Base-by-base conservation (phyloP, 805 yeast genomes). In the Candida dendrica region DNA sequence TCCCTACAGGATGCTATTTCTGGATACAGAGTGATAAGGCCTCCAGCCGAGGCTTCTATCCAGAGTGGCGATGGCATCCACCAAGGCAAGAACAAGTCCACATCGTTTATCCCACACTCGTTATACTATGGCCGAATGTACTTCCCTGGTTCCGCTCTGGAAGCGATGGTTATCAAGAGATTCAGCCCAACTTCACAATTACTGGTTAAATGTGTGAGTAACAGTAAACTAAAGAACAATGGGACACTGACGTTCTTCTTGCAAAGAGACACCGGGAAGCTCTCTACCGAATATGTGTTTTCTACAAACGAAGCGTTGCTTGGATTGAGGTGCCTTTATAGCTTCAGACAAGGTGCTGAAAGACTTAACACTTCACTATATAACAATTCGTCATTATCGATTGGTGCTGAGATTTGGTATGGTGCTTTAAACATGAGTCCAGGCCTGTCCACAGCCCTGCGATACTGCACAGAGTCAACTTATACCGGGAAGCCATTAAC, bases 391-490 rank as follows among this genome's bases (percentile, higher is more conserved):
- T 78, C 78, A 36, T 72, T 79, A 1, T 79, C 89, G 0, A 50
- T 86, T 0, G 98, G 98, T 1, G 76, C 84, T 9, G 98, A 93
- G 63, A 48, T 88, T 4, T 93, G 96, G 91, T 84, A 84, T 51
- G 95, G 95, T 1, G 77, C 88, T 1, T 60, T 73, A 36, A 82
- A 85, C 37, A 82, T 87, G 74, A 81, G 91, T 45, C 97, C 97
- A 0, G 98, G 97, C 0, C 58, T 90, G 16, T 86, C 96, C 0
- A 77, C 95, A 2, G 91, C 95, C 0, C 59, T 88, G 38, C 65
- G 97, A 36, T 91, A 93, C 59, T 75, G 91, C 1, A 86, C 96
- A 0, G 81, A 86, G 47, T 79, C 96, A 0, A 79, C 93, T 0
- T 77, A 85, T 35, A 84, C 95, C 0, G 95, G 95, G 3, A 84